phyloP scores from a whole-genome alignment of 1,284 basidiomycete genomes.

The Papiliotrema nemorosa region DNA sequence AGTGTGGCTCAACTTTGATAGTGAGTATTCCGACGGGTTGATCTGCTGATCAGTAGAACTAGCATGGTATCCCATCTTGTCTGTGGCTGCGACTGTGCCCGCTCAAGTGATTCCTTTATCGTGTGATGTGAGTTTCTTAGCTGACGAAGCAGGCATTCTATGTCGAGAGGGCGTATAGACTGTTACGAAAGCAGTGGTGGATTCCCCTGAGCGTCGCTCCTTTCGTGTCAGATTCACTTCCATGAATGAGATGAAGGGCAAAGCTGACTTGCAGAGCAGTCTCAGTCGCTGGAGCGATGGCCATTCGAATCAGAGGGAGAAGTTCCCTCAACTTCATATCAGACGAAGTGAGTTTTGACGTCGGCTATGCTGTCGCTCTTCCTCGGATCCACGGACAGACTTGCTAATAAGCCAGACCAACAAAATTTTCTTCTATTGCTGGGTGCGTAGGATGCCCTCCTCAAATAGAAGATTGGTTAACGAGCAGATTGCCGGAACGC shows the following conservation, averaged over 20 bases:
- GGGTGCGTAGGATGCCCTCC: neutral
- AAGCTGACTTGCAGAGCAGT: no score
- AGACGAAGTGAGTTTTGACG: neutral
- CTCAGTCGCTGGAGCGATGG: neutral
- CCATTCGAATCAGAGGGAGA: neutral
- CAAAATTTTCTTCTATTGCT: neutral
- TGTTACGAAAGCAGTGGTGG: neutral
- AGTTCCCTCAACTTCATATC: neutral
- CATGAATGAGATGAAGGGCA: neutral
- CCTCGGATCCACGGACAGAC: neutral
- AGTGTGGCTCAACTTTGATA: neutral
- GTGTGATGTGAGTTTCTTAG: neutral
- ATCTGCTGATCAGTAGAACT: neutral
- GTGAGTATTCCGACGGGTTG: neutral
- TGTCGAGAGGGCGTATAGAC: slow-evolving; percentile 1
- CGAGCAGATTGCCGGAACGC: neutral
- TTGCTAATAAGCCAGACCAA: no score
- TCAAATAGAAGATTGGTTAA: neutral
- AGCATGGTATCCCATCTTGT: neutral
- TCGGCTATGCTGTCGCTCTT: neutral
- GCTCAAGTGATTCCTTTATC: neutral
- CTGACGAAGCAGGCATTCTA: slow-evolving; percentile 1
- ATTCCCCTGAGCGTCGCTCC: neutral
- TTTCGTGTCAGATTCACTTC: neutral
- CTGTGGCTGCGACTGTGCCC: neutral